These are phyloP conservation scores for Aspergillus chevalieri DNA, from an alignment of 2,329 filamentous ascomycete species.

Conservation along the genomic window DNA sequence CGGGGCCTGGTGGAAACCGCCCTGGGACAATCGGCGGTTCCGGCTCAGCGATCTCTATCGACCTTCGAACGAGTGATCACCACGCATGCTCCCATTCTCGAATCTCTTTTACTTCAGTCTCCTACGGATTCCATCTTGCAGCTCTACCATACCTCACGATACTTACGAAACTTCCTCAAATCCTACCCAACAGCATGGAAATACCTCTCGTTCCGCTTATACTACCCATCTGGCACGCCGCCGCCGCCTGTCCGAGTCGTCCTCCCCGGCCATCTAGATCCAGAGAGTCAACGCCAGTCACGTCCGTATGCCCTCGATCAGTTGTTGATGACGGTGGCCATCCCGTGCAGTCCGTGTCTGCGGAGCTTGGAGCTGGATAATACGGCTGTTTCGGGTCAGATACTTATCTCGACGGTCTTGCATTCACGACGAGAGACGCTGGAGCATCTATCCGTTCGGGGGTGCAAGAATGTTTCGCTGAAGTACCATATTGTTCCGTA, in stretches of 20 bases:
- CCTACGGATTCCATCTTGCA: slow-evolving; percentile 52
- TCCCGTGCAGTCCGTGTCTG: slow-evolving; percentile 52
- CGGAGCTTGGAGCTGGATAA: slow-evolving; percentile 56
- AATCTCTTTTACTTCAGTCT: slow-evolving; percentile 53
- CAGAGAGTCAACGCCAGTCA: slow-evolving; percentile 42
- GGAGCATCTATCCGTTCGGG: slow-evolving; percentile 55
- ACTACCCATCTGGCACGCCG: slow-evolving; percentile 34
- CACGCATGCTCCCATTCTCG: slow-evolving; percentile 52
- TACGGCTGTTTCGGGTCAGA: slow-evolving; percentile 54
- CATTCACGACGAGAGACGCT: slow-evolving; percentile 50
- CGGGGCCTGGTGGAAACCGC: slow-evolving; percentile 20
- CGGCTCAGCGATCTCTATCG: slow-evolving; percentile 31
- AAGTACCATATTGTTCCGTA: slow-evolving; percentile 60
- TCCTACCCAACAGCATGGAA: slow-evolving; percentile 57
- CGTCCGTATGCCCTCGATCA: slow-evolving; percentile 55
- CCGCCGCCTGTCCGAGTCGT: slow-evolving; percentile 26
- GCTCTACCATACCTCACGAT: slow-evolving; percentile 53
- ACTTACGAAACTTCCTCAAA: slow-evolving; percentile 50
- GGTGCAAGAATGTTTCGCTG: slow-evolving; percentile 59
- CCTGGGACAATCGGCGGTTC: slow-evolving; percentile 15
- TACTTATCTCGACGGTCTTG: slow-evolving; percentile 50
- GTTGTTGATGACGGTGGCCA: slow-evolving; percentile 50
- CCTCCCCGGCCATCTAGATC: slow-evolving; percentile 27
- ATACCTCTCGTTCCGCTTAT: slow-evolving; percentile 53
- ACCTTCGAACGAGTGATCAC: slow-evolving; percentile 52